Evolutionary conservation across 352 stramenopile species (phyloP).

Genomic region (Phytophthora fragariae): DNA sequence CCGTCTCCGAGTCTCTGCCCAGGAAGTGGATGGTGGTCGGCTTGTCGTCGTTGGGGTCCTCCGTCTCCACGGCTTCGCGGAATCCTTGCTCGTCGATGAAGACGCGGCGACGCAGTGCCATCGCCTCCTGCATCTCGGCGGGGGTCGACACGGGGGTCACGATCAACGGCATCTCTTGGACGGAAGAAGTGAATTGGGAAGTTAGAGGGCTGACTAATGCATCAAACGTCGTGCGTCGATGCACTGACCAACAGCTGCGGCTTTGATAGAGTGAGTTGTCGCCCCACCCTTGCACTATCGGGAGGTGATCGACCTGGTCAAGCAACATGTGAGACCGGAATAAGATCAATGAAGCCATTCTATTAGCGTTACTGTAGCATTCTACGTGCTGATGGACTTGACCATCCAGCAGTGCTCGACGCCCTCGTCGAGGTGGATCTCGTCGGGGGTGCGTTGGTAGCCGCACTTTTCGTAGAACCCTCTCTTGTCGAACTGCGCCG

Average conservation of each 20-base stretch:
- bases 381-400: constrained; percentile 30
- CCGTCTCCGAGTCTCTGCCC: constrained; percentile 61
- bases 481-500: constrained; percentile 46
- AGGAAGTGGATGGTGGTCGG: constrained; percentile 67
- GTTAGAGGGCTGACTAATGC: constrained; percentile 15
- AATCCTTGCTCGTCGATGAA: constrained; percentile 73
- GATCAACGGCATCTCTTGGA: constrained; percentile 42
- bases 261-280: no score
- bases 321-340: background rate
- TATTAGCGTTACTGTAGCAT: constrained; percentile 5
- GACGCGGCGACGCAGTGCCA: constrained; percentile 54
- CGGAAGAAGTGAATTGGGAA: constrained; percentile 16
- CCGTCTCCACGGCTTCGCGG: constrained; percentile 46
- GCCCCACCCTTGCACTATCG: background rate
- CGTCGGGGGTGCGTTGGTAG: constrained; percentile 34
- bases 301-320: background rate
- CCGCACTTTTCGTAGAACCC: constrained; percentile 46
- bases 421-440: constrained; percentile 44
- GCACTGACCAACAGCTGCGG: constrained; percentile 3
- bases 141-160: constrained; percentile 54
- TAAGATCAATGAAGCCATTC: background rate
- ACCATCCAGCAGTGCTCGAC: constrained; percentile 46
- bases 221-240: constrained; percentile 34
- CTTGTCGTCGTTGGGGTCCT: constrained; percentile 54
- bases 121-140: constrained; percentile 53